A percentile compares a stretch with the other conserved stretches of the same genome.
Evolutionary conservation across 805 yeast genomes (phyloP).

Genomic region (Hanseniaspora lindneri): DNA sequence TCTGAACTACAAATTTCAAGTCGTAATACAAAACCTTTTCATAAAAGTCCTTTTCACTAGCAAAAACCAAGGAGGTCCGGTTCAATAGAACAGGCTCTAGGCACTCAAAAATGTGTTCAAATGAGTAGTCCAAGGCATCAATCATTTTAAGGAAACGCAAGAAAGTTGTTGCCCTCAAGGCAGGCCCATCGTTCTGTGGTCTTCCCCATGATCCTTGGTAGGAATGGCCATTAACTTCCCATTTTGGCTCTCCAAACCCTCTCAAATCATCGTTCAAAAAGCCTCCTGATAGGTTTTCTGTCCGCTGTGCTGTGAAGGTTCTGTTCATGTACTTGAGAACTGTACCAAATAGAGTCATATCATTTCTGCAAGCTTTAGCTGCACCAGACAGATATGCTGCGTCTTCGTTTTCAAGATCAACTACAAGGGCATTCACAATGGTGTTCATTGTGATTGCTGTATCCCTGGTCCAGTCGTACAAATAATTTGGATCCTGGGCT

Average conservation of each 20-base stretch:
- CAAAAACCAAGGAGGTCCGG: constrained; percentile 16
- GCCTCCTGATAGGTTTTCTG: constrained; percentile 56
- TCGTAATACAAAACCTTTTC: constrained; percentile 52
- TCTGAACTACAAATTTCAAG: constrained; percentile 45
- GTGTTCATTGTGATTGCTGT: constrained; percentile 69
- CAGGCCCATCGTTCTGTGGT: constrained; percentile 94
- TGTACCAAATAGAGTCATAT: constrained; percentile 19
- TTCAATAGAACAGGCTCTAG: constrained; percentile 14
- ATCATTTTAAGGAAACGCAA: constrained; percentile 42
- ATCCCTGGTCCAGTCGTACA: constrained; percentile 84
- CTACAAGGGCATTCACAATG: constrained; percentile 43
- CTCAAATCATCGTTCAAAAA: constrained; percentile 32
- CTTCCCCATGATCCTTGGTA: constrained; percentile 75
- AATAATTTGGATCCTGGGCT: constrained; percentile 57
- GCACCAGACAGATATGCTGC: background rate
- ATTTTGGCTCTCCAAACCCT: constrained; percentile 88
- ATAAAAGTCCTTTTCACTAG: constrained; percentile 34
- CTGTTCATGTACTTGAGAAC: constrained; percentile 55
- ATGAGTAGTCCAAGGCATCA: constrained; percentile 24
- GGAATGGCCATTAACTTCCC: constrained; percentile 49
- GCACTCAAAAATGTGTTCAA: constrained; percentile 19
- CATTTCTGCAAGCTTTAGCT: no score
- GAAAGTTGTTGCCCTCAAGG: constrained; percentile 58
- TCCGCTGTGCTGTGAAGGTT: constrained; percentile 49
- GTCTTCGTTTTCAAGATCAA: constrained; percentile 18